Evolutionary conservation across 345 rosid species (phyloP).

Genomic region (Excoecaria cochinchinensis): DNA sequence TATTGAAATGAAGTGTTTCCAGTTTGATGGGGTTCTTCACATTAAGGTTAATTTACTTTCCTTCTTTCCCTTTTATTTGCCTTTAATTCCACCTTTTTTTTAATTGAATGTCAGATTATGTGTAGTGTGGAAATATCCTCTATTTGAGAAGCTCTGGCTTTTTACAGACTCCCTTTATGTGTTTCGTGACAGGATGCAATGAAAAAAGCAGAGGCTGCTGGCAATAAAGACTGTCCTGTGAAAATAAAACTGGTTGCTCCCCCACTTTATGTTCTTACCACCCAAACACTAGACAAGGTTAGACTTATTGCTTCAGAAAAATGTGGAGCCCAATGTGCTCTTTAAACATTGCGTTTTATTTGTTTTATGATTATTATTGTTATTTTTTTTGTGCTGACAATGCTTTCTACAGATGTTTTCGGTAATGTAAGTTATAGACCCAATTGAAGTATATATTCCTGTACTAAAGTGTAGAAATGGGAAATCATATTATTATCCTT

Average conservation of each 20-base stretch:
- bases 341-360: background rate
- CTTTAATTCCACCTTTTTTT: background rate
- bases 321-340: background rate
- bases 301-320: conserved; percentile 3
- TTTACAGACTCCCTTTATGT: background rate
- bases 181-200: conserved; percentile 73
- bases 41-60: conserved; percentile 57
- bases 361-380: no score
- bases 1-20: conserved; percentile 95
- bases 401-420: background rate
- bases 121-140: background rate
- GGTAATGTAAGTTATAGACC: background rate
- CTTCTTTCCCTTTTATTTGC: background rate
- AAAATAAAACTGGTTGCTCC: conserved; percentile 96
- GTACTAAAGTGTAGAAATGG: no score
- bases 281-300: conserved; percentile 98
- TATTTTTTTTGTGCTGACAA: background rate
- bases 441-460: background rate
- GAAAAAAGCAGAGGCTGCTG: conserved; percentile 94
- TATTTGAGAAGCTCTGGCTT: background rate
- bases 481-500: background rate
- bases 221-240: conserved; percentile 88
- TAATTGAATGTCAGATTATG: background rate
- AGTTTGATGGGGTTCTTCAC: conserved; percentile 97
- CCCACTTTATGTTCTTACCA: conserved; percentile 94